phyloP scores from a whole-genome alignment of 2,329 filamentous ascomycete genomes.

The Aschersonia sp. region DNA sequence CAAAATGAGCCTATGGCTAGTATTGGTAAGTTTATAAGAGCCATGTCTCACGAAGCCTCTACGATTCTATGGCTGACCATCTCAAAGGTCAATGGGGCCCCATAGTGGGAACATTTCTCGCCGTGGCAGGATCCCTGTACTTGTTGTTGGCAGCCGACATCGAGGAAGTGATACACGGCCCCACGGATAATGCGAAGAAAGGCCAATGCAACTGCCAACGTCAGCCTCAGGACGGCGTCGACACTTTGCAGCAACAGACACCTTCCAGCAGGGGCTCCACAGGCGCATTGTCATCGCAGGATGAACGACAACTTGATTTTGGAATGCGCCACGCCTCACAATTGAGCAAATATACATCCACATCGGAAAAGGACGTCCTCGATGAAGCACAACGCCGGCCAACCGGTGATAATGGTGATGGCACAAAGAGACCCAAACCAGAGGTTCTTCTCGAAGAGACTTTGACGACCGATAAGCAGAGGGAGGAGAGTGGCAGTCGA shows the following conservation, averaged over 20 bases:
- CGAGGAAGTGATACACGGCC: slow-evolving; percentile 4
- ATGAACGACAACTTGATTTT: too few species aligned
- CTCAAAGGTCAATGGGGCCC: slow-evolving; percentile 42
- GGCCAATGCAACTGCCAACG: slow-evolving; percentile 7
- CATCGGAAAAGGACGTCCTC: too few species aligned
- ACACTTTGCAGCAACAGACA: background rate
- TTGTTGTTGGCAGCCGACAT: slow-evolving; percentile 27
- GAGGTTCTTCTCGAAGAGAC: too few species aligned
- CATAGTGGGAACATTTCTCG: slow-evolving; percentile 42
- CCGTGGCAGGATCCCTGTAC: slow-evolving; percentile 43
- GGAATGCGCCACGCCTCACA: too few species aligned
- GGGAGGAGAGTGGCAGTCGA: slow-evolving; percentile 15
- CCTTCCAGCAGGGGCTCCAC: background rate
- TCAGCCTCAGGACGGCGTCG: background rate
- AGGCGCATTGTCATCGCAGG: too few species aligned
- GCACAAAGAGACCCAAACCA: too few species aligned
- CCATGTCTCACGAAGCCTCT: background rate
- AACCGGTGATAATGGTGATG: too few species aligned
- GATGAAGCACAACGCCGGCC: too few species aligned
- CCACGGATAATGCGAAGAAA: background rate
- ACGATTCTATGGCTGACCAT: background rate
- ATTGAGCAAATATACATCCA: too few species aligned
- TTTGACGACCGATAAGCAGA: background rate
- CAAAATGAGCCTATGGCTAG: slow-evolving; percentile 48
- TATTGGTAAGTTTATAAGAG: slow-evolving; percentile 27